Conservation (phyloP, 2,329 filamentous ascomycete genomes). For the Penicillium sp. region DNA sequence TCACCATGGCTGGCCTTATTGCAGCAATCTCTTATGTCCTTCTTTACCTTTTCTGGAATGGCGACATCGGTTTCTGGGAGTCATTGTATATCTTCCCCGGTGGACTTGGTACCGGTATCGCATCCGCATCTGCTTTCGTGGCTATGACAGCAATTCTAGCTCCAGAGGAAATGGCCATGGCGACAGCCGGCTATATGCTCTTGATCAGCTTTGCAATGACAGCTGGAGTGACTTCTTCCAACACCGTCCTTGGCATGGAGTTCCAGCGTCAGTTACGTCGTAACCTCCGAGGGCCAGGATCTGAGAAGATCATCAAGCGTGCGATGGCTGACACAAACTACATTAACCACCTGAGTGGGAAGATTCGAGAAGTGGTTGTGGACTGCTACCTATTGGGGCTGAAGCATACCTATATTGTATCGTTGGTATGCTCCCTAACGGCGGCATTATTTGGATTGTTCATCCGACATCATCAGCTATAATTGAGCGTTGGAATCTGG, state of each 20-base stretch:
- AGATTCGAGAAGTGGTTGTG: conserved; percentile 32
- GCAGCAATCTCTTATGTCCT: conserved; percentile 58
- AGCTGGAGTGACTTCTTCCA: conserved; percentile 43
- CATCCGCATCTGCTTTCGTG: conserved; percentile 54
- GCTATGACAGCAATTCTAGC: conserved; percentile 53
- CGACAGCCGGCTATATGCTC: conserved; percentile 54
- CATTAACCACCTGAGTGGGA: conserved; percentile 36
- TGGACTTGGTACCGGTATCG: conserved; percentile 57
- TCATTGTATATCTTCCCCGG: conserved; percentile 65
- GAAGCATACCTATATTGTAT: conserved; percentile 32
- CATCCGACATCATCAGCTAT: conserved; percentile 23
- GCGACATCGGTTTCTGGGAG: conserved; percentile 59
- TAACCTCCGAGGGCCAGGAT: conserved; percentile 34
- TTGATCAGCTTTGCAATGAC: conserved; percentile 49
- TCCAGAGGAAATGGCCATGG: conserved; percentile 54
- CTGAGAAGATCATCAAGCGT: conserved; percentile 46
- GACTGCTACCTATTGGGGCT: conserved; percentile 33
- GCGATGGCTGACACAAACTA: conserved; percentile 48
- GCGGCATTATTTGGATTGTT: conserved; percentile 25
- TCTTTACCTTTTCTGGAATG: conserved; percentile 62
- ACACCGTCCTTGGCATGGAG: conserved; percentile 42
- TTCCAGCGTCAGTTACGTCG: conserved; percentile 38
- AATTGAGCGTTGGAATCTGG: not conserved
- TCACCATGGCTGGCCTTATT: conserved; percentile 56
- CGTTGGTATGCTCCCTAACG: conserved; percentile 21